Evolutionary conservation across 768 basidiomycete species (phyloP), one percentile per base, ranked within the genome.

Genomic region (Dioszegia aurantiaca): DNA sequence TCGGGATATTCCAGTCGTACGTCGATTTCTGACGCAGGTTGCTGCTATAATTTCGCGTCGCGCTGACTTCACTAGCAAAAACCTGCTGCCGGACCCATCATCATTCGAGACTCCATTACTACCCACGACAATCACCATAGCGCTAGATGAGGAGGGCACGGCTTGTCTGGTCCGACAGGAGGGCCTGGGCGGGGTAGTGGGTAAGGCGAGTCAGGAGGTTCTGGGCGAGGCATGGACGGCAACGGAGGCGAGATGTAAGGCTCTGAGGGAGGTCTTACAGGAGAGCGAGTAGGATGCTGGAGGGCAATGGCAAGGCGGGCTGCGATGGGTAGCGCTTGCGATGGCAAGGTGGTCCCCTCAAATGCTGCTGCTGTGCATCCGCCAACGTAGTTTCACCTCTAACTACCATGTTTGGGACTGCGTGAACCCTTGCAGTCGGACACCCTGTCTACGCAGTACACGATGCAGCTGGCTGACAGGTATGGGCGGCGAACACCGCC

Each of bases 91-190:
- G 48, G 83, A 86, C 67, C 89, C 91, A 0, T 79, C 90, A 0
- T 81, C 90, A 1, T 95, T 94, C 74, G 94, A 98, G 78, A 87
- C 91, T 64, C 87, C 89, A 0, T 80, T 95, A 6, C 82, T 92
- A 53, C 84, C 87, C 14, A 86, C 89, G 0, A 81, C 82, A 0
- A 70, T 74, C 14, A 68, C 65, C 0, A 65, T 76, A 41, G 73
- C 71, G 1, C 56, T 76, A 4, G 69, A 76, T 41, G 60, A 73
- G 28, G 16, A 39, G 0, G 61, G 55, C 21, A 33, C 51, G 16
- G 69, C 68, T 4, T 58, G 67, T 59, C 28, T 73, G 43, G 43
- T 77, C 3, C 36, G 75, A 48, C 72, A 74, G 28, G 64, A 68
- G 41, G 75, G 75, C 8, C 27, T 75, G 21, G 72, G 70, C 16